A percentile compares a stretch with the other conserved stretches of the same genome.
Evolutionary conservation across 148 eudicot species (phyloP).

Genomic region (Dysphania ambrosioides): DNA sequence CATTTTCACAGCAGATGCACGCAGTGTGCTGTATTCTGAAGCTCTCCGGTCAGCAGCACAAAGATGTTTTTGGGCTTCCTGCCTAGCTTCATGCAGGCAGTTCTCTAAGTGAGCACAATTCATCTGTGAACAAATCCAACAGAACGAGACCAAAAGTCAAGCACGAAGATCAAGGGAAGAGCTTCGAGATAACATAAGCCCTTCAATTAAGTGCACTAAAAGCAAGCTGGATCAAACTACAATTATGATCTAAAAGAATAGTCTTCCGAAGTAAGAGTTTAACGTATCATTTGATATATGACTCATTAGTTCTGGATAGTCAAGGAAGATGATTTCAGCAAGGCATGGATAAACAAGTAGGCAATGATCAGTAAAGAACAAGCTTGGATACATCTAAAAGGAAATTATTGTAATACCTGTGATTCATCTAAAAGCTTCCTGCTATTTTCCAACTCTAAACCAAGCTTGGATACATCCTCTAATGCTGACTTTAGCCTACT

Average conservation of each 20-base stretch:
- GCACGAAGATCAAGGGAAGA: not conserved
- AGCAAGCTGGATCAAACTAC: not conserved
- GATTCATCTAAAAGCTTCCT: slow-evolving; percentile 87
- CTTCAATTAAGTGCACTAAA: not conserved
- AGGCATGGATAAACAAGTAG: not conserved
- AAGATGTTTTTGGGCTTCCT: slow-evolving; percentile 95
- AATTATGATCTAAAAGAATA: not conserved
- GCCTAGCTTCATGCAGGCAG: slow-evolving; percentile 87
- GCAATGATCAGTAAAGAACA: not conserved
- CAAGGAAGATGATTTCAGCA: not conserved
- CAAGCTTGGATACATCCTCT: slow-evolving; percentile 65
- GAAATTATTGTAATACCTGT: too few species aligned
- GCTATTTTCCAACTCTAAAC: slow-evolving; percentile 65
- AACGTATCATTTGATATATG: too few species aligned
- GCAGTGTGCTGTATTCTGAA: slow-evolving; percentile 73
- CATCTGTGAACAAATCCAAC: slow-evolving; percentile 51
- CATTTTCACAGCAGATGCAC: slow-evolving; percentile 81
- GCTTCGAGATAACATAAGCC: not conserved
- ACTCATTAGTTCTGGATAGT: not conserved
- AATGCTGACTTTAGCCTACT: slow-evolving; percentile 43
- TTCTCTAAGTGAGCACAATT: slow-evolving; percentile 96
- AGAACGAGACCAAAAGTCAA: not conserved
- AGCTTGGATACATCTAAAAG: not conserved
- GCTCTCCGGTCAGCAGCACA: slow-evolving; percentile 94
- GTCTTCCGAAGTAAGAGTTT: not conserved